Conservation (phyloP, 345 rosid genomes). For the Kernera saxatilis region DNA sequence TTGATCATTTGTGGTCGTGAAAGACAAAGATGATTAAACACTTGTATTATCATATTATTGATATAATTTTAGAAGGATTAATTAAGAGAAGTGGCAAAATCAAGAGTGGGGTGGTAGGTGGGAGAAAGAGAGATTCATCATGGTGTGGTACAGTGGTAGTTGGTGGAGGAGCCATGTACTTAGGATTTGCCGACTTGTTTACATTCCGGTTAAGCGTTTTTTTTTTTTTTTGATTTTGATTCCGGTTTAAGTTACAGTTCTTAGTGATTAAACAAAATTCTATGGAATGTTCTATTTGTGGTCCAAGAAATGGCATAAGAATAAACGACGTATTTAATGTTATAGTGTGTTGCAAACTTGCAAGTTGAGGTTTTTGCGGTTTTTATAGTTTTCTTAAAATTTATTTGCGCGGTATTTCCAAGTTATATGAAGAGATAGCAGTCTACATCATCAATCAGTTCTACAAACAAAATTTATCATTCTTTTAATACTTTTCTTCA, state of each 20-base stretch:
- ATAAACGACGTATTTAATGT: background rate
- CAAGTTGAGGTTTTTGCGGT: background rate
- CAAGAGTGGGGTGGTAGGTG: slow-evolving; percentile 30
- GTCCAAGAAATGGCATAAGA: background rate
- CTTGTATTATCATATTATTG: background rate
- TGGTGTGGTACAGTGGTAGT: slow-evolving; percentile 6
- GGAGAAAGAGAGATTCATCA: slow-evolving; percentile 22
- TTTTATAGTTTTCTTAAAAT: background rate
- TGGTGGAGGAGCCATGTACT: slow-evolving; percentile 18
- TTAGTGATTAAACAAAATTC: background rate
- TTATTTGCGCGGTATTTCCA: background rate
- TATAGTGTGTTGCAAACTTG: background rate
- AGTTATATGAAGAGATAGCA: background rate
- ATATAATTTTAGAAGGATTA: background rate
- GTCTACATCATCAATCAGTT: background rate
- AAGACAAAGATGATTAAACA: background rate
- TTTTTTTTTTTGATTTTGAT: background rate
- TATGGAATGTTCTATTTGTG: background rate
- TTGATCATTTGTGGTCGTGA: background rate
- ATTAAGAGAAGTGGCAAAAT: slow-evolving; percentile 13
- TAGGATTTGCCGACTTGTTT: slow-evolving; percentile 21
- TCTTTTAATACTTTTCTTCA: background rate
- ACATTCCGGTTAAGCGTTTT: slow-evolving; percentile 12
- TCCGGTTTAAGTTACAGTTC: slow-evolving; percentile 7
- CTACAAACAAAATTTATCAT: background rate